These are phyloP conservation scores for Maudiozyma pseudohumilis DNA, from an alignment of 805 yeast species.

Conservation along the genomic window DNA sequence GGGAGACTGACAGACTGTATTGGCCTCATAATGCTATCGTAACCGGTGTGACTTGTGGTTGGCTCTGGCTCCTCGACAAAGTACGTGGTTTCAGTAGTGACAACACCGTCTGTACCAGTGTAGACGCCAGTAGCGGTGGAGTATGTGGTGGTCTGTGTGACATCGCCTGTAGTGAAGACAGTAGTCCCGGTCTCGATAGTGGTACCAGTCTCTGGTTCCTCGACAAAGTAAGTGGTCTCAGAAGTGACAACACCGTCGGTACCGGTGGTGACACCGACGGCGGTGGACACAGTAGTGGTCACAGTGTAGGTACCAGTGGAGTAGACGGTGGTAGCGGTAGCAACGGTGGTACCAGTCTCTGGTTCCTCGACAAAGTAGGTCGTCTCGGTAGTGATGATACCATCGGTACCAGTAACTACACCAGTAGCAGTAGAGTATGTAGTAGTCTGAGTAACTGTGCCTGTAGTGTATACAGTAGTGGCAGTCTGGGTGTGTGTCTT, in stretches of 20 bases:
- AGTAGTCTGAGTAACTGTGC: background rate
- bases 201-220: slow-evolving; percentile 19
- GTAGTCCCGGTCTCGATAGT: background rate
- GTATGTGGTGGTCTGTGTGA: background rate
- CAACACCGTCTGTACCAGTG: background rate
- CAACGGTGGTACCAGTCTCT: background rate
- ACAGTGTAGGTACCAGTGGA: background rate
- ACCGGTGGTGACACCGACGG: slow-evolving; percentile 7
- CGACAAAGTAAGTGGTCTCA: slow-evolving; percentile 8
- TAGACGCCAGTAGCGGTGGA: background rate
- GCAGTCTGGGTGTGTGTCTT: slow-evolving; percentile 16
- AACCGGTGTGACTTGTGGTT: background rate
- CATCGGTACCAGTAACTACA: background rate
- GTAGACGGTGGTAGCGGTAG: background rate
- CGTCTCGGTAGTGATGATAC: background rate
- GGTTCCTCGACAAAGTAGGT: background rate
- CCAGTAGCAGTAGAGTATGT: slow-evolving; percentile 1
- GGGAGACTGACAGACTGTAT: background rate
- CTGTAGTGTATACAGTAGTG: background rate
- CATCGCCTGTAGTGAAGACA: background rate
- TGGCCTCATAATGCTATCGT: background rate
- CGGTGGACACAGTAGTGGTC: slow-evolving; percentile 7
- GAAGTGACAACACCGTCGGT: slow-evolving; percentile 7
- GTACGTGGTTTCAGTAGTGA: background rate
- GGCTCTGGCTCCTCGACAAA: background rate